phyloP scores from a whole-genome alignment of 768 basidiomycete species.

The Floccularia luteovirens region DNA sequence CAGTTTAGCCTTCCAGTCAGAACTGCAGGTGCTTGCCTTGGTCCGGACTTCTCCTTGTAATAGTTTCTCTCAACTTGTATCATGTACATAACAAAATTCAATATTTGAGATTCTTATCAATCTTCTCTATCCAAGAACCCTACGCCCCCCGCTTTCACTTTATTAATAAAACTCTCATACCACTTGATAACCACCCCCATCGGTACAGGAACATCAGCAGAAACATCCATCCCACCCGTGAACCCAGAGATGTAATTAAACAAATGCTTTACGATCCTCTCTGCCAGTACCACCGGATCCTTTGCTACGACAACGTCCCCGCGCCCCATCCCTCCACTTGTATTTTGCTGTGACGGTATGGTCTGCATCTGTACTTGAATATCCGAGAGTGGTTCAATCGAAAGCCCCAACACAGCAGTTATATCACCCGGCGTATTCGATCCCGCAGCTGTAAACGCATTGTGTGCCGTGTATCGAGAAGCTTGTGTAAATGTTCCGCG shows the following conservation, averaged over 20 bases:
- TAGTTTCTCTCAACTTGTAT: too few relatives aligned
- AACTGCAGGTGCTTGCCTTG: too few relatives aligned
- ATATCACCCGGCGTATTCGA: constrained; percentile 37
- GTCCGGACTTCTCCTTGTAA: too few relatives aligned
- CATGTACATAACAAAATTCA: too few relatives aligned
- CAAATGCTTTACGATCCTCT: constrained; percentile 65
- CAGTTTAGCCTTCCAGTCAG: too few relatives aligned
- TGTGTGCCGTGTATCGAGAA: constrained; percentile 24
- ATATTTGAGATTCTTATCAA: too few relatives aligned
- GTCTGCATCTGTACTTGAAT: constrained; percentile 52
- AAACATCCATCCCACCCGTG: constrained; percentile 31
- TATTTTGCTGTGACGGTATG: constrained; percentile 36
- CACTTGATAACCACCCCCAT: constrained; percentile 59
- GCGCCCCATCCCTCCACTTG: constrained; percentile 15
- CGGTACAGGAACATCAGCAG: constrained; percentile 48
- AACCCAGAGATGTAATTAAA: constrained; percentile 74
- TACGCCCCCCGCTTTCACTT: constrained; percentile 49
- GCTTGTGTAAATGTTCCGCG: constrained; percentile 50
- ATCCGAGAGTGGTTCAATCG: constrained; percentile 65
- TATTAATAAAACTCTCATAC: constrained; percentile 62
- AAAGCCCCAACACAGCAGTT: constrained; percentile 70
- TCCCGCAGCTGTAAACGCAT: constrained; percentile 26
- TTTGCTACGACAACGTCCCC: constrained; percentile 14
- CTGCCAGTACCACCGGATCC: constrained; percentile 53
- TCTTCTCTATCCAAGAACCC: constrained; percentile 54